A percentile compares a stretch with the other conserved stretches of the same genome.
phyloP scores from a whole-genome alignment of 768 basidiomycete genomes.

The Hydnomerulius pinastri region DNA sequence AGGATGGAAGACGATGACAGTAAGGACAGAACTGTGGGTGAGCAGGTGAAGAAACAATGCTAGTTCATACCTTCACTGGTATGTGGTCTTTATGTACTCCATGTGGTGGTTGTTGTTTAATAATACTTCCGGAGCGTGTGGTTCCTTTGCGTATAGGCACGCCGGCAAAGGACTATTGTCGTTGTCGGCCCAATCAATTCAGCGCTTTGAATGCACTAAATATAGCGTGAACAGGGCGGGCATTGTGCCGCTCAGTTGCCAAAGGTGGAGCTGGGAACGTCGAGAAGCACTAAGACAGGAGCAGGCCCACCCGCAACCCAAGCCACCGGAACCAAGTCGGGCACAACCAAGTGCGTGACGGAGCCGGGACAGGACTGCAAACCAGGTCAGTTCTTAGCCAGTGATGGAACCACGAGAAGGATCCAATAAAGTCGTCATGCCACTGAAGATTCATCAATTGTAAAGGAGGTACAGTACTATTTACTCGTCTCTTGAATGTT shows the following conservation, averaged over 20 bases:
- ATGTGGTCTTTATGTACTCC: not conserved
- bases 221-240: not conserved
- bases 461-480: slow-evolving; percentile 32
- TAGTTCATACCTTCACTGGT: not conserved
- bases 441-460: slow-evolving; percentile 26
- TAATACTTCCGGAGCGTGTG: not conserved
- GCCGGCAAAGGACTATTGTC: not conserved
- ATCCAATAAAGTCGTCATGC: not conserved
- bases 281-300: too few relatives aligned
- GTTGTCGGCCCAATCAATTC: not conserved
- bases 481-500: slow-evolving; percentile 27
- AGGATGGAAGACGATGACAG: not conserved
- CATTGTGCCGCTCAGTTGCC: too few relatives aligned
- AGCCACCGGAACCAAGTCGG: not conserved
- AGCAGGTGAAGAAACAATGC: not conserved
- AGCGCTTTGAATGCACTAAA: not conserved
- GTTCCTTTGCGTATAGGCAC: not conserved
- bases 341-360: too few relatives aligned
- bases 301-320: too few relatives aligned
- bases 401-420: not conserved
- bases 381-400: not conserved
- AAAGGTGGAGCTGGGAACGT: too few relatives aligned
- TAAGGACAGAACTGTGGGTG: not conserved
- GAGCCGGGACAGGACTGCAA: too few relatives aligned
- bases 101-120: not conserved